Conservation (phyloP, 1,284 basidiomycete species). For the Apiotrichum gamsii region DNA sequence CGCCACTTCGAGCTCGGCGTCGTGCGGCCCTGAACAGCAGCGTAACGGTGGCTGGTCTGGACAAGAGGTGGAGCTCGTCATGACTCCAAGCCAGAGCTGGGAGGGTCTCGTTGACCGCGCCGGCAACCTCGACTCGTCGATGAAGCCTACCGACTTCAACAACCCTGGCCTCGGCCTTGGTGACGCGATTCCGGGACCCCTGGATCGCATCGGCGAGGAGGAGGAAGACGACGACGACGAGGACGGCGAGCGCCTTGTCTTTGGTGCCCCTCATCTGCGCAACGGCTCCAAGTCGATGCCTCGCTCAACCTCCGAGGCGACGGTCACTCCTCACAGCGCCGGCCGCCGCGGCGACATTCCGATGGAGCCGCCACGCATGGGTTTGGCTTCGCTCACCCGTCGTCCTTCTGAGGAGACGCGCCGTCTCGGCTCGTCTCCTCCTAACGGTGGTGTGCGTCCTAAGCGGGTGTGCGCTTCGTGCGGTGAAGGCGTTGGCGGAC, state of each 20-base stretch:
- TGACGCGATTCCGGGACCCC: conserved; percentile 1
- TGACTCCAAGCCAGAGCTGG: conserved; percentile 44
- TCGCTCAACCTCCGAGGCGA: conserved; percentile 16
- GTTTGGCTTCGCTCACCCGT: neutral
- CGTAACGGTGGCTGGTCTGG: conserved; percentile 20
- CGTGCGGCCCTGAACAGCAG: neutral
- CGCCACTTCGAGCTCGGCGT: conserved; percentile 23
- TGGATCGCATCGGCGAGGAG: conserved; percentile 39
- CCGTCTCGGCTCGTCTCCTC: neutral
- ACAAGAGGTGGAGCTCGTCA: conserved; percentile 35
- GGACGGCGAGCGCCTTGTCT: conserved; percentile 26
- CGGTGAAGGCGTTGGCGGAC: conserved; percentile 60
- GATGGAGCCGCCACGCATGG: conserved; percentile 7
- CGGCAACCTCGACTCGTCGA: neutral
- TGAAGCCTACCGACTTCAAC: neutral
- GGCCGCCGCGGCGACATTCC: neutral
- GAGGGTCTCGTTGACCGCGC: conserved; percentile 36
- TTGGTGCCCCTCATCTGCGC: conserved; percentile 1
- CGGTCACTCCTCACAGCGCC: neutral
- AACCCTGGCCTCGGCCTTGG: conserved; percentile 3
- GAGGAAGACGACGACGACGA: conserved; percentile 28
- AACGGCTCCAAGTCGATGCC: neutral
- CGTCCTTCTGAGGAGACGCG: neutral
- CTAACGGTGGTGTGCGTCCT: neutral
- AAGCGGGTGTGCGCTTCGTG: conserved; percentile 58